Conservation (phyloP, 202 grass and related monocot species). For the Schoenoplectus triqueter region DNA sequence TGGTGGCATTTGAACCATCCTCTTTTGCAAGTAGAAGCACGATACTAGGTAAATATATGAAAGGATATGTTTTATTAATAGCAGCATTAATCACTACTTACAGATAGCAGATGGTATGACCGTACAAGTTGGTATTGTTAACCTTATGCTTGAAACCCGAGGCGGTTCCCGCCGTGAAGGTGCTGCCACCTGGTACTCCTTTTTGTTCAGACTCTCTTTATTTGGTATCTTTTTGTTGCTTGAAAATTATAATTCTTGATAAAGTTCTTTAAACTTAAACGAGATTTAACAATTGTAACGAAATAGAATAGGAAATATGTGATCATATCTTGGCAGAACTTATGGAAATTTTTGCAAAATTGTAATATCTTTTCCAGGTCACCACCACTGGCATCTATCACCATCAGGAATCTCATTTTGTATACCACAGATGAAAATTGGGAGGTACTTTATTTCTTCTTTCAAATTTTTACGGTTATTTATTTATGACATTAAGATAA, state of each 20-base stretch:
- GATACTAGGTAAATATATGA: not conserved
- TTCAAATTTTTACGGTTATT: conserved; percentile 7
- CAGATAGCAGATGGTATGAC: conserved; percentile 99
- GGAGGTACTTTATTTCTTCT: conserved; percentile 69
- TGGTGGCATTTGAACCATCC: not conserved
- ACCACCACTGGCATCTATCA: conserved; percentile 87
- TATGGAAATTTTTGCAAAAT: conserved; percentile 3
- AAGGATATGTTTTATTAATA: conserved; percentile 15
- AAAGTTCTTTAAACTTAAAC: not conserved
- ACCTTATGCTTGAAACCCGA: conserved; percentile 92
- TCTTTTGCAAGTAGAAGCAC: not conserved
- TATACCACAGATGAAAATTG: conserved; percentile 99
- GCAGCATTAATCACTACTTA: not conserved
- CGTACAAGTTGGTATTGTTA: conserved; percentile 89
- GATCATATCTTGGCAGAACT: not conserved
- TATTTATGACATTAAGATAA: conserved; percentile 32
- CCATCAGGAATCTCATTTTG: conserved; percentile 87
- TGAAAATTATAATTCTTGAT: conserved; percentile 19
- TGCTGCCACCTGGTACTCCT: conserved; percentile 80
- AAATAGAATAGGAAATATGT: not conserved
- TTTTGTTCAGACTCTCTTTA: conserved; percentile 32
- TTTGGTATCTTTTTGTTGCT: conserved; percentile 31
- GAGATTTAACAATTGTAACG: not conserved
- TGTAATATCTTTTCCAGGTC: conserved; percentile 65
- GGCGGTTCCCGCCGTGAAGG: conserved; percentile 62